Percentiles rank a stretch among this genome's conserved stretches.
These are phyloP conservation scores for Trametes cingulata DNA, from an alignment of 768 basidiomycete species.

Conservation along the genomic window DNA sequence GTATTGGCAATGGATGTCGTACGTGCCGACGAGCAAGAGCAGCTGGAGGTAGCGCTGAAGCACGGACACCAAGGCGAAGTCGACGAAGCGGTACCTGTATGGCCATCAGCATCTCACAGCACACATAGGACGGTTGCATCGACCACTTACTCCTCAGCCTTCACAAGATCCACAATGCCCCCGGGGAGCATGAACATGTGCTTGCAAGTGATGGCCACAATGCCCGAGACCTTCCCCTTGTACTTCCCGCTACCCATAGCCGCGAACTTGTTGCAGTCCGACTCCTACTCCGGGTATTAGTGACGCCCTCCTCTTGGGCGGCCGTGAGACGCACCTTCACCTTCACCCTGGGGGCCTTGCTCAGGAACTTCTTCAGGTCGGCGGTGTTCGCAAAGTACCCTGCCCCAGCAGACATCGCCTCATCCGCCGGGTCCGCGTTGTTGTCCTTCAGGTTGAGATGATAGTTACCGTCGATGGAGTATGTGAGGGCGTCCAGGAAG, in stretches of 20 bases:
- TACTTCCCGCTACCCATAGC: slow-evolving; percentile 18
- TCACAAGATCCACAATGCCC: slow-evolving; percentile 21
- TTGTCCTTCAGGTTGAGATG: slow-evolving; percentile 13
- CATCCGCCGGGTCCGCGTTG: slow-evolving; percentile 9
- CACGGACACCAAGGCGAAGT: slow-evolving; percentile 12
- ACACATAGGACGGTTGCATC: too few species aligned
- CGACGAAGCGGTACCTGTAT: slow-evolving; percentile 14
- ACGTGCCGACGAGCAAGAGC: background rate
- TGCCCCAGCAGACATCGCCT: slow-evolving; percentile 12
- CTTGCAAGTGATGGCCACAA: slow-evolving; percentile 16
- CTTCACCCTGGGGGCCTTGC: background rate
- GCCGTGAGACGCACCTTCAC: background rate
- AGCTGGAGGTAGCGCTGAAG: slow-evolving; percentile 16
- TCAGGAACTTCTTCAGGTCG: slow-evolving; percentile 2
- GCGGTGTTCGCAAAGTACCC: slow-evolving; percentile 17
- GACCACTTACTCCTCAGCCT: slow-evolving; percentile 26
- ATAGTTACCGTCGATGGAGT: slow-evolving; percentile 22
- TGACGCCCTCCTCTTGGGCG: too few species aligned
- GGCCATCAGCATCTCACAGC: background rate
- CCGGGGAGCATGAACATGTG: slow-evolving; percentile 21
- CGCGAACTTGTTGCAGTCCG: slow-evolving; percentile 19
- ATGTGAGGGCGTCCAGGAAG: slow-evolving; percentile 11
- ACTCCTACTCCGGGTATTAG: slow-evolving; percentile 5
- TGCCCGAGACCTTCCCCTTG: slow-evolving; percentile 18
- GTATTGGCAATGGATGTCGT: slow-evolving; percentile 35